Percentiles rank a stretch among this genome's conserved stretches.
Conservation (phyloP, 2,329 filamentous ascomycete species). For the Dothistroma pini region DNA sequence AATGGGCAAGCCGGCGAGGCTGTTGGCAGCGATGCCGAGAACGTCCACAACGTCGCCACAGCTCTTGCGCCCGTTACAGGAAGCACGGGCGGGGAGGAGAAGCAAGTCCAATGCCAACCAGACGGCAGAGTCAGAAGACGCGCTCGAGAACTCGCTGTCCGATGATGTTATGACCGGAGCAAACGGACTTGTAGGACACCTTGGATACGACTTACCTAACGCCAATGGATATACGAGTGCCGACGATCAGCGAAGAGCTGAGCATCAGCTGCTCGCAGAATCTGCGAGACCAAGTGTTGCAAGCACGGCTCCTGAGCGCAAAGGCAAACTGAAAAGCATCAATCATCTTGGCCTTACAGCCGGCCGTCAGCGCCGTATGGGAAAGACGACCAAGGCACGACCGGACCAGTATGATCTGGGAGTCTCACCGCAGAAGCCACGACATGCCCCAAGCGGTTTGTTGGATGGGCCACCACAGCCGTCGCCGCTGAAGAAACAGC, state of each 20-base stretch:
- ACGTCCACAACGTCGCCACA: background rate
- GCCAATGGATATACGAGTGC: background rate
- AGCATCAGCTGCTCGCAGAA: background rate
- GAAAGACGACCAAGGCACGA: constrained; percentile 7
- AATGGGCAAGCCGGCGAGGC: background rate
- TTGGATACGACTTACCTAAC: background rate
- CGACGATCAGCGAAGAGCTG: background rate
- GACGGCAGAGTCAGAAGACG: background rate
- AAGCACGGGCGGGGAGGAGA: background rate
- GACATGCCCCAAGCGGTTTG: background rate
- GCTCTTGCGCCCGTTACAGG: background rate
- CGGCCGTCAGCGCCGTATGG: background rate
- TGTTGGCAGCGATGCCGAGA: background rate
- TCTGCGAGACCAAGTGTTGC: background rate
- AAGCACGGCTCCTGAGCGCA: background rate
- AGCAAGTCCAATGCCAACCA: background rate
- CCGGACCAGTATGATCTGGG: background rate
- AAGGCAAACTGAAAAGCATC: background rate
- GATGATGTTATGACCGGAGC: background rate
- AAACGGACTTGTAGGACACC: background rate
- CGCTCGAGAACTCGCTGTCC: background rate
- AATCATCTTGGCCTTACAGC: background rate
- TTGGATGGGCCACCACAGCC: background rate
- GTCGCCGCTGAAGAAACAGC: background rate
- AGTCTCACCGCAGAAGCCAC: constrained; percentile 3